Evolutionary conservation across 106 monocot genomes (phyloP), one percentile per base, ranked within the genome.

Genomic region (Agapanthus africanus): DNA sequence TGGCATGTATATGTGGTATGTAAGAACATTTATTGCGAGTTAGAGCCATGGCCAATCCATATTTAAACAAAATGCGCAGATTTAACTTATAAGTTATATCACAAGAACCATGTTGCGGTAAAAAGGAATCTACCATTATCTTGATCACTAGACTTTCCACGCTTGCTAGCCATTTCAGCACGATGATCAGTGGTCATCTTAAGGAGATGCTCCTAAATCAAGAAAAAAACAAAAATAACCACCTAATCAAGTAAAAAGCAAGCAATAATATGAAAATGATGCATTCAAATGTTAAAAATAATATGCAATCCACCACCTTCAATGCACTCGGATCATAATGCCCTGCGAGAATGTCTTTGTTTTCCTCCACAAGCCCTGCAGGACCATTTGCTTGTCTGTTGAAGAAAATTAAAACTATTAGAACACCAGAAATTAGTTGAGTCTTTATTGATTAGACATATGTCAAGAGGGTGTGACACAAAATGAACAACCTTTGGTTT

Each of bases 151-250:
- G 71, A 51, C 50, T 82, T 83, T 26, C 84, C 99, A 56, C 83
- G 90, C 78, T 85, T 99, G 80, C 71, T 82, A n/a, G 79, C 78
- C 83, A 93, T 78, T 41, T 87, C 93, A 74, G 90, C 87, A 75
- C 99, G 88, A 77, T 99, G 99, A 40, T 79, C 71, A 14, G 82
- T 85, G 4, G 91, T 71, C 84, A 97, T 97, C 69, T 83, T 99
- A 70, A 99, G 71, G 10, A 99, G 44, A 81, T 83, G 79, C 57
- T 85, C 99, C 99, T 99, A 68, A 32, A 14, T 49, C 33, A 49
- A 21, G 7, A n/a, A n/a, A n/a, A n/a, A n/a, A n/a, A n/a, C n/a
- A n/a, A n/a, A n/a, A n/a, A n/a, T n/a, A n/a, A n/a, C n/a, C n/a
- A 33, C 25, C 7, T 7, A 25, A 33, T 28, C 7, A 70, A 37